Evolutionary conservation across 768 basidiomycete species (phyloP), one percentile per base, ranked within the genome.

Genomic region (Mycena kentingensis): DNA sequence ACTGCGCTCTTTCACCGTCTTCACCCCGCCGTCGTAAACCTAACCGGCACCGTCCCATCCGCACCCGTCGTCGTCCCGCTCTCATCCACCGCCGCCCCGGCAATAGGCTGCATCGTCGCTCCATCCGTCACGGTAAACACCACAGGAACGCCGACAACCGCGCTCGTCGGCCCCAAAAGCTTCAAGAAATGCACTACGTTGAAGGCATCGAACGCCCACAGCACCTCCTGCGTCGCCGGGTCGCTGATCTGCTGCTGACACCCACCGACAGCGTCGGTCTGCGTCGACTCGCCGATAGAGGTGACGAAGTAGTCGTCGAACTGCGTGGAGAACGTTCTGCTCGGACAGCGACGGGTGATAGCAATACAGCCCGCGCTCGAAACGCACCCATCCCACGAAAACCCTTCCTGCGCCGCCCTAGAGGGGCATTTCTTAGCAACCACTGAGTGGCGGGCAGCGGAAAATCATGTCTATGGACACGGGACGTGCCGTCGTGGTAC

Each of bases 281-380:
- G 58, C 1, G 63, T 49, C 41, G 62, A 60, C 5, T 63, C 63
- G 3, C 44, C 73, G 46, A 78, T 77, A 29, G 63, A 57, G 15
- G 70, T 72, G 57, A 79, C 70, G 57, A 76, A 66, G 52, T 67
- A 75, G 62, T 78, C 77, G 57, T 78, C 76, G 39, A 73, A 76
- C 29, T 71, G 50, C 2, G 64, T 24, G 43, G 51, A 63, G 52
- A 67, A 76, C 3, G 66, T 65, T 18, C 75, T 75, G n/a, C n/a
- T n/a, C n/a, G n/a, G n/a, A n/a, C n/a, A n/a, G n/a, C n/a, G n/a
- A n/a, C n/a, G n/a, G n/a, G n/a, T n/a, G n/a, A n/a, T n/a, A n/a
- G n/a, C n/a, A n/a, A n/a, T n/a, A n/a, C n/a, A n/a, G n/a, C n/a
- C n/a, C n/a, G n/a, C n/a, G n/a, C n/a, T n/a, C n/a, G n/a, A n/a